Evolutionary conservation across 1,284 basidiomycete species (phyloP), one percentile per base, ranked within the genome.

Genomic region (Trichosporon inkin): DNA sequence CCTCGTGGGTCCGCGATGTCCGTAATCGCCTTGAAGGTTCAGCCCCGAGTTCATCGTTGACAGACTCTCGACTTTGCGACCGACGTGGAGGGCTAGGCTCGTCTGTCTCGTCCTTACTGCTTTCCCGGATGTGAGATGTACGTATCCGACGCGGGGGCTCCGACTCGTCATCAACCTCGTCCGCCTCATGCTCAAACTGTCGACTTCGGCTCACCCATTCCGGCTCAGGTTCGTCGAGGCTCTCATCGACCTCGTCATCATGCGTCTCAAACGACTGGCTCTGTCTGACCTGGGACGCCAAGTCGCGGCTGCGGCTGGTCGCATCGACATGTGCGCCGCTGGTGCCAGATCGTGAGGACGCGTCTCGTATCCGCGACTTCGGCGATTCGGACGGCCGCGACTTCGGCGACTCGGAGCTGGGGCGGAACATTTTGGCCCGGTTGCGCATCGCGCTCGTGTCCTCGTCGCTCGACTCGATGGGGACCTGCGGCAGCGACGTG

Each of bases 401-500:
- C 37, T 67, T 49, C 6, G 44, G 44, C 1, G 24, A 32, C 16
- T 49, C 44, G 5, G 44, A 49, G 16, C 14, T 49, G 13, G 44
- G 44, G 8, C 44, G 24, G 24, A 49, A 49, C 44, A 49, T 49
- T 13, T n/a, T 49, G 16, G 44, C 44, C 6, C 44, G 44, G 16
- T 49, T 49, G 14, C 44, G 44, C 44, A 28, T 49, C 6, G 22
- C 44, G 13, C 44, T 24, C 16, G 44, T 28, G 44, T 49, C 44
- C 24, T 49, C 44, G 16, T 49, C 44, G 16, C 44, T 49, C 2
- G 44, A 49, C 24, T 49, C 44, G 16, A 24, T 67, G 1, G 71
- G 71, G 2, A 72, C 40, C 8, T 67, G 65, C 2, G 72, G 72
- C 2, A 74, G 61, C 6, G 65, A 61, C n/a, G 56, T 60, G 24